Percentiles rank a stretch among this genome's conserved stretches.
These are phyloP conservation scores for Plantago elongata DNA, from an alignment of 257 asterid genomes.

Conservation along the genomic window DNA sequence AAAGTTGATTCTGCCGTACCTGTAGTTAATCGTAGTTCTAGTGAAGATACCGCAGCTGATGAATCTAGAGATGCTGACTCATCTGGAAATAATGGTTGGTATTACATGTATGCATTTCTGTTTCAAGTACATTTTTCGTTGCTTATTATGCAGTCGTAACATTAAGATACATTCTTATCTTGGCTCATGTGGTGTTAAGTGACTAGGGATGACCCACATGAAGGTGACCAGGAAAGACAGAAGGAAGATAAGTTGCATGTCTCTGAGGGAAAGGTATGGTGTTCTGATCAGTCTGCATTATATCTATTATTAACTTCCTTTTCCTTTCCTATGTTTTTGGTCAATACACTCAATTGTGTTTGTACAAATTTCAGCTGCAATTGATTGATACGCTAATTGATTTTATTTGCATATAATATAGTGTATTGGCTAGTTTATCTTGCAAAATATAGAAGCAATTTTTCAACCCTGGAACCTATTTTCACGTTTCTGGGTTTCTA, in stretches of 20 bases:
- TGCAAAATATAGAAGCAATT: not conserved
- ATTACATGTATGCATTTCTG: conserved; percentile 15
- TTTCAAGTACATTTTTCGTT: conserved; percentile 2
- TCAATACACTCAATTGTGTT: not conserved
- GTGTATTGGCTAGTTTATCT: conserved; percentile 3
- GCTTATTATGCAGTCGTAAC: conserved; percentile 2
- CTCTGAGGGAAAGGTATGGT: conserved; percentile 41
- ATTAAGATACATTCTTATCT: conserved; percentile 15
- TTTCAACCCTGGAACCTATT: not conserved
- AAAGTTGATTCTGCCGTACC: conserved; percentile 47
- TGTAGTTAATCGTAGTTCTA: conserved; percentile 29
- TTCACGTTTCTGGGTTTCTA: conserved; percentile 7
- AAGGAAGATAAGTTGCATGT: conserved; percentile 23
- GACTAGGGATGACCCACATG: conserved; percentile 27
- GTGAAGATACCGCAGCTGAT: conserved; percentile 26
- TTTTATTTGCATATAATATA: not conserved
- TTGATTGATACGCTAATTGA: not conserved
- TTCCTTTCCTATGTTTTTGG: not conserved
- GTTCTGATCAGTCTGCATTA: conserved; percentile 9
- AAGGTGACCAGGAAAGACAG: conserved; percentile 26
- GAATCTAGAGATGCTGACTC: conserved; percentile 29
- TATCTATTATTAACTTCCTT: not conserved
- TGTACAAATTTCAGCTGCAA: conserved; percentile 11
- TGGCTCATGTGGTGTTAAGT: conserved; percentile 41
- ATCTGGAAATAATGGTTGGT: conserved; percentile 50